A percentile compares a stretch with the other conserved stretches of the same genome.
Evolutionary conservation across 2,329 filamentous ascomycete genomes (phyloP).

Genomic region (Decorospora gaudefroyi): DNA sequence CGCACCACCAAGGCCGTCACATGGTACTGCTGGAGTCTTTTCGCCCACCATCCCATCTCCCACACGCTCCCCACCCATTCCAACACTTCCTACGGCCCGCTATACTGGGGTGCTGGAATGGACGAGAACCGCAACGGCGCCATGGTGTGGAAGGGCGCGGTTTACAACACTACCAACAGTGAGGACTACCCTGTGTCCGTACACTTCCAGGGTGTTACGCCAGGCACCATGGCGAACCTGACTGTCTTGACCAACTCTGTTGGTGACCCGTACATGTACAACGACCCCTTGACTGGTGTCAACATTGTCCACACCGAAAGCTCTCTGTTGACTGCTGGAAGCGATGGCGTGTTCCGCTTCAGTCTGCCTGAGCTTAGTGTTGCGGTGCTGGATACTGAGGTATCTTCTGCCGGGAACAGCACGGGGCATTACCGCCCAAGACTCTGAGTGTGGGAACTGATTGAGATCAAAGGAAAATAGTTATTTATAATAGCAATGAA

Average conservation of each 20-base stretch:
- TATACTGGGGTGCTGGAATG: slow-evolving; percentile 54
- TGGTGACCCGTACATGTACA: slow-evolving; percentile 46
- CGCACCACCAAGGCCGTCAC: slow-evolving; percentile 36
- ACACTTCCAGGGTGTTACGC: slow-evolving; percentile 35
- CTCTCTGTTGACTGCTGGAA: slow-evolving; percentile 35
- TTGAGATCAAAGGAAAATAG: no score
- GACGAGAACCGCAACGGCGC: slow-evolving; percentile 37
- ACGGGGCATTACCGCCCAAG: neutral
- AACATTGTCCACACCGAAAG: slow-evolving; percentile 44
- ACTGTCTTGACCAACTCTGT: slow-evolving; percentile 53
- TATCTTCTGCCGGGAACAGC: slow-evolving; percentile 3
- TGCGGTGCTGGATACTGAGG: slow-evolving; percentile 56
- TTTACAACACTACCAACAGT: slow-evolving; percentile 54
- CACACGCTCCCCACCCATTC: slow-evolving; percentile 50
- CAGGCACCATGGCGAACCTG: slow-evolving; percentile 40
- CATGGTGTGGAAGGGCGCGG: slow-evolving; percentile 53
- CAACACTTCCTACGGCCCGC: slow-evolving; percentile 47
- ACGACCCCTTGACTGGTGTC: slow-evolving; percentile 55
- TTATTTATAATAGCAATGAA: neutral
- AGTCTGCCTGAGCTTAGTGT: slow-evolving; percentile 60
- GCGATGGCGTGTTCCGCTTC: slow-evolving; percentile 58
- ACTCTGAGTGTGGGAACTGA: neutral
- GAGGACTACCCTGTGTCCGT: slow-evolving; percentile 29
- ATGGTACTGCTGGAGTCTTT: slow-evolving; percentile 49
- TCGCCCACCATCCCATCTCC: slow-evolving; percentile 51